phyloP scores from a whole-genome alignment of 495 filamentous ascomycete genomes.

The Penicillium pancosmium region DNA sequence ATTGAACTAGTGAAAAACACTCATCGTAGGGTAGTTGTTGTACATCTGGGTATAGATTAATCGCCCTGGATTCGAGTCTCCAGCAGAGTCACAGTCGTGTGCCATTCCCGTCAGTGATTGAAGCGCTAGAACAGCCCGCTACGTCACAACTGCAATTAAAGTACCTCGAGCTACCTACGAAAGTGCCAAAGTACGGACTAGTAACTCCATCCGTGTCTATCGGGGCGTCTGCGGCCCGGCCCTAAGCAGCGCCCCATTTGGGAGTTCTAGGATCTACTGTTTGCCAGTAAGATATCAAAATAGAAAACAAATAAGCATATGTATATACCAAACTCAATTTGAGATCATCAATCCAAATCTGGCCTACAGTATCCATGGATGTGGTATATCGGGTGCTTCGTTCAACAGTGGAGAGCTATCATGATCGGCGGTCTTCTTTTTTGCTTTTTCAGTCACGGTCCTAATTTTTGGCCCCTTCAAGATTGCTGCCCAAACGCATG shows the following conservation, averaged over 20 bases:
- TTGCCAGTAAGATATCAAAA: too few species aligned
- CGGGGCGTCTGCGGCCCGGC: not conserved
- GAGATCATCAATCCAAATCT: too few species aligned
- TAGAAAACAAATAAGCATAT: too few species aligned
- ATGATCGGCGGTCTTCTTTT: not conserved
- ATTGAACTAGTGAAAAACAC: not conserved
- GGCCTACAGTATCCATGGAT: not conserved
- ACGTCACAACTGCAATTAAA: not conserved
- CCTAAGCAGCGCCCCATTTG: not conserved
- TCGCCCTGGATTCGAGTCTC: too few species aligned
- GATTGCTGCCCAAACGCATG: constrained; percentile 3
- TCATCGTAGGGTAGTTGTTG: too few species aligned
- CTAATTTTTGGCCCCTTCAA: not conserved
- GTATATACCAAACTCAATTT: too few species aligned
- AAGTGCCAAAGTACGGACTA: not conserved
- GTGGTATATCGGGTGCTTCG: not conserved
- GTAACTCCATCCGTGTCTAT: not conserved
- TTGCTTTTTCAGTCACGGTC: not conserved
- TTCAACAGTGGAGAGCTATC: not conserved
- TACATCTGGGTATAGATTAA: too few species aligned
- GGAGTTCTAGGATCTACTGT: too few species aligned
- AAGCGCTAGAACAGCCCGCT: not conserved
- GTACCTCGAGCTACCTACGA: not conserved
- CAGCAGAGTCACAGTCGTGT: not conserved
- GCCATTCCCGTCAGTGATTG: not conserved